Evolutionary conservation across 805 yeast species (phyloP), one percentile per base, ranked within the genome.

Genomic region (Kuraishia ogatae): DNA sequence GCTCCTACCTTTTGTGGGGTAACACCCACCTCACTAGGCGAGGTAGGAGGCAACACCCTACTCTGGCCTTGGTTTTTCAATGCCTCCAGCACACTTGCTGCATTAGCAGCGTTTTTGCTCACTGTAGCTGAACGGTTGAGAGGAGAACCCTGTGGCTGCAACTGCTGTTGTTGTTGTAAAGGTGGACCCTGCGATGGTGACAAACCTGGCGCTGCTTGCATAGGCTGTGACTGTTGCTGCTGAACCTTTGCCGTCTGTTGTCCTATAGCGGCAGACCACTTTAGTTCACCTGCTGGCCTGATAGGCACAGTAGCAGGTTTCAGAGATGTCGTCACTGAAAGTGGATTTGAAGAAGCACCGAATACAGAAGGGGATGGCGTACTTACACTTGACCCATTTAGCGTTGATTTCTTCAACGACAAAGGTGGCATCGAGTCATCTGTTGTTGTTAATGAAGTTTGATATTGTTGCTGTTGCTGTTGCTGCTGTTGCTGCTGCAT

Each of bases 41-140:
- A 48, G 1, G 51, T 48, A 17, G 19, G 28, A 21, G 21, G 47
- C n/a, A n/a, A 17, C 43, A 7, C 39, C 49, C 66, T 63, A 15
- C 4, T 15, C 15, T 35, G 43, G 17, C 43, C 43, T 55, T 68
- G 72, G 51, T 67, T 68, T 54, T 69, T 69, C 52, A 69, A 57
- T 5, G 72, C 71, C 54, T 69, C 73, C 50, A 69, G 56, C 13
- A 69, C 73, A 55, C 72, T 69, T n/a, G 71, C 72, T 1, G 73
- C 73, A 60, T 69, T 69, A 21, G 64, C 50, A 20, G 72, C 72
- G 56, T 66, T 67, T 23, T 65, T 56, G 57, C 67, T 69, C 50
- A 64, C 26, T 10, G 59, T 43, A 22, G 59, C 50, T 19, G 53
- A 43, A 19, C 13, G 21, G 21, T 13, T 28, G 51, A 17, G 51